Conservation (phyloP, 441 rosid genomes). For the Daphne laureola region DNA sequence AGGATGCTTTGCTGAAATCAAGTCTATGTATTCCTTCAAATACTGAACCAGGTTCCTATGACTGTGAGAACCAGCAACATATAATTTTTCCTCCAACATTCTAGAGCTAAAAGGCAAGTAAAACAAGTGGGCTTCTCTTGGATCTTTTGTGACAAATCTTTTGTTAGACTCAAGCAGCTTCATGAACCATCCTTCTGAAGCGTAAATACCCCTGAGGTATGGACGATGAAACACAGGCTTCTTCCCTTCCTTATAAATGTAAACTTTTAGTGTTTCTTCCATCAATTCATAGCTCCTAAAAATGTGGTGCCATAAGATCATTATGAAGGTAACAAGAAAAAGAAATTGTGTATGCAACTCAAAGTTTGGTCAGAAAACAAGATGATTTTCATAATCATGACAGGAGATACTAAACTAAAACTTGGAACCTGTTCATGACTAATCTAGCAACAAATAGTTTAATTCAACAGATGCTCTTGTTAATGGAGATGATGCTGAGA, state of each 20-base stretch:
- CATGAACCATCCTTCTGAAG: constrained; percentile 99
- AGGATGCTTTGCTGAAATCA: constrained; percentile 49
- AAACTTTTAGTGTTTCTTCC: constrained; percentile 73
- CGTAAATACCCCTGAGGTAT: constrained; percentile 70
- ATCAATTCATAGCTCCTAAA: constrained; percentile 89
- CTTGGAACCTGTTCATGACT: no score
- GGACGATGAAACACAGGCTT: constrained; percentile 67
- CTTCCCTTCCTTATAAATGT: constrained; percentile 76
- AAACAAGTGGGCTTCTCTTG: constrained; percentile 73
- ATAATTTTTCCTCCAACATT: constrained; percentile 54
- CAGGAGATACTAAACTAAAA: no score
- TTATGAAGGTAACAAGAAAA: constrained; percentile 5
- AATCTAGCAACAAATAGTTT: no score
- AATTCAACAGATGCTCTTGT: no score
- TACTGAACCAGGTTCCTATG: constrained; percentile 42
- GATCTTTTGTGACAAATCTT: constrained; percentile 49
- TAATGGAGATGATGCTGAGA: no score
- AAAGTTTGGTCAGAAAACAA: neutral
- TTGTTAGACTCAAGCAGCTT: constrained; percentile 55
- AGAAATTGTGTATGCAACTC: neutral
- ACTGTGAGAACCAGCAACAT: constrained; percentile 59
- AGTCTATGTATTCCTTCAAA: constrained; percentile 50
- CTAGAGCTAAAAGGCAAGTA: constrained; percentile 87
- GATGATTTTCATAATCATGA: neutral
- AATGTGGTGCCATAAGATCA: constrained; percentile 6